Percentiles rank a stretch among this genome's conserved stretches.
Conservation (phyloP, 345 rosid genomes). For the Salix exigua region DNA sequence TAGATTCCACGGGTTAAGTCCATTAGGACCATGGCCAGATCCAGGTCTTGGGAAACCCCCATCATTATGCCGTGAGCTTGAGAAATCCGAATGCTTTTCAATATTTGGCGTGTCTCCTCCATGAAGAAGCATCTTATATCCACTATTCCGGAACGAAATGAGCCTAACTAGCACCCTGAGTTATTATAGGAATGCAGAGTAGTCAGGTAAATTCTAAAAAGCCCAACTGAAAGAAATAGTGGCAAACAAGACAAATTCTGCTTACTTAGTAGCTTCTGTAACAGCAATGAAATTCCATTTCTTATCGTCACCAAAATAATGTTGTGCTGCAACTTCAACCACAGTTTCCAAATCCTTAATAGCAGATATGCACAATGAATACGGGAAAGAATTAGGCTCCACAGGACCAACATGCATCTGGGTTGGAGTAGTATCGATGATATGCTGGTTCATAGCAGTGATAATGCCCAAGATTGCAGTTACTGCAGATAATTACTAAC, state of each 20-base stretch:
- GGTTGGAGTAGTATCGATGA: constrained; percentile 60
- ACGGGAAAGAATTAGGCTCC: constrained; percentile 55
- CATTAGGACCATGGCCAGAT: constrained; percentile 27
- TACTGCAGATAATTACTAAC: constrained; percentile 51
- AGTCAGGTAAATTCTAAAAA: background rate
- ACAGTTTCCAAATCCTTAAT: constrained; percentile 82
- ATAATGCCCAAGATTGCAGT: constrained; percentile 77
- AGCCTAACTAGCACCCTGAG: constrained; percentile 66
- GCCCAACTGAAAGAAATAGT: background rate
- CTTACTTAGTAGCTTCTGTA: constrained; percentile 82
- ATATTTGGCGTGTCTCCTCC: constrained; percentile 78
- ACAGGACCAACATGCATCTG: constrained; percentile 31
- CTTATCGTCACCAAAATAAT: constrained; percentile 65
- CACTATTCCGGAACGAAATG: constrained; percentile 63
- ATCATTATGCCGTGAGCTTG: constrained; percentile 32
- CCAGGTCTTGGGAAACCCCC: constrained; percentile 23
- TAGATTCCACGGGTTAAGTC: constrained; percentile 46
- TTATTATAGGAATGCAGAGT: constrained; percentile 15
- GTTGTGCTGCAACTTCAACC: constrained; percentile 84
- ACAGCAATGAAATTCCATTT: constrained; percentile 85
- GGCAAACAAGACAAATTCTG: constrained; percentile 3
- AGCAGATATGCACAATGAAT: constrained; percentile 66
- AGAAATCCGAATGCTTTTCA: constrained; percentile 37
- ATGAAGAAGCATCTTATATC: constrained; percentile 90
- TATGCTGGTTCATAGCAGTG: constrained; percentile 79